Conservation (phyloP, 179 eudicot genomes). For the Drosera spatulata region DNA sequence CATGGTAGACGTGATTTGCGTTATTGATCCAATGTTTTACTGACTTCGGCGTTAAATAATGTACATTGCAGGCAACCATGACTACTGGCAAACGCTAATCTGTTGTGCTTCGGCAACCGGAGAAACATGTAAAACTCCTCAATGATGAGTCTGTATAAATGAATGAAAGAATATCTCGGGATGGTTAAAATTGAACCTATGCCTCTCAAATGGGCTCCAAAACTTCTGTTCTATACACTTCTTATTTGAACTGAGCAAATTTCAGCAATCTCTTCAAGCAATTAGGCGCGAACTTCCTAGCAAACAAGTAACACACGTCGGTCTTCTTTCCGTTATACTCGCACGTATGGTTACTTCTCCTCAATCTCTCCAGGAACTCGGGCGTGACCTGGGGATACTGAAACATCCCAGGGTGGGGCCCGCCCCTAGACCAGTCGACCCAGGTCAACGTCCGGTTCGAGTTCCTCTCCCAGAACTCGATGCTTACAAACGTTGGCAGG, state of each 20-base stretch:
- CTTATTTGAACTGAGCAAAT: slow-evolving; percentile 6
- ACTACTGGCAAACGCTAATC: too few species aligned
- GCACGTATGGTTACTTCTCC: slow-evolving; percentile 7
- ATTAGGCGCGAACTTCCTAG: slow-evolving; percentile 9
- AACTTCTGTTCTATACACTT: too few species aligned
- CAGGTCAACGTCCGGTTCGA: slow-evolving; percentile 32
- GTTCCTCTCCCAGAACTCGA: slow-evolving; percentile 15
- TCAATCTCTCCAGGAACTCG: slow-evolving; percentile 11
- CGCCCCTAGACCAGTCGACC: slow-evolving; percentile 40
- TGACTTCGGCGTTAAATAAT: too few species aligned
- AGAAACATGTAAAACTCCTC: too few species aligned
- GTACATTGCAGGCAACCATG: too few species aligned
- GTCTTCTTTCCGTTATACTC: slow-evolving; percentile 11
- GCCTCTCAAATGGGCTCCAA: neutral
- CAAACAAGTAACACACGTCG: slow-evolving; percentile 6
- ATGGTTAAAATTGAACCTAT: neutral
- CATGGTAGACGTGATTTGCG: too few species aligned
- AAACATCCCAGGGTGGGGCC: slow-evolving; percentile 29
- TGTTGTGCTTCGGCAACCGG: too few species aligned
- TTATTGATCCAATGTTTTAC: too few species aligned
- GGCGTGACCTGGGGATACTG: neutral
- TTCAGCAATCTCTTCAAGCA: slow-evolving; percentile 8
- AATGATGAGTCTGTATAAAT: too few species aligned
- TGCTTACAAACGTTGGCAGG: slow-evolving; percentile 29
- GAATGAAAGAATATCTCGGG: neutral